phyloP scores from a whole-genome alignment of 139 green algal species.

The Choricystis sp. region DNA sequence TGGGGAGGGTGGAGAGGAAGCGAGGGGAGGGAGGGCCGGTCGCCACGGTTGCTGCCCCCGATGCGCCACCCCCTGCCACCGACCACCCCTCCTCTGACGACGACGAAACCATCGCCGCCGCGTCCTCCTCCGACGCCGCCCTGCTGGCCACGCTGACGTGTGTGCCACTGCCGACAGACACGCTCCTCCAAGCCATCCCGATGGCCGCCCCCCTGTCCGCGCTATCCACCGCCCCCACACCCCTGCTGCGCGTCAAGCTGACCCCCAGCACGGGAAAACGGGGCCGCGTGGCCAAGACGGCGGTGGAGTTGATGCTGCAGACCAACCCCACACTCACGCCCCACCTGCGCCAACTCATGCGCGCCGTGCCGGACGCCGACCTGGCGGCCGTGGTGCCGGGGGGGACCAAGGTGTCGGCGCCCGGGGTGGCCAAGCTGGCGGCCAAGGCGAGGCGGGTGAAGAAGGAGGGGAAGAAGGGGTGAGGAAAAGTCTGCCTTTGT shows the following conservation, averaged over 20 bases:
- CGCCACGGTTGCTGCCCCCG: too few species aligned
- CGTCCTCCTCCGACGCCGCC: neutral
- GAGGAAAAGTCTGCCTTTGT: neutral
- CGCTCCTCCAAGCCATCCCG: neutral
- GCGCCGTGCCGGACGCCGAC: neutral
- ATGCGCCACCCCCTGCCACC: too few species aligned
- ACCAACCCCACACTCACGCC: neutral
- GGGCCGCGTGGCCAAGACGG: neutral
- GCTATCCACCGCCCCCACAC: neutral
- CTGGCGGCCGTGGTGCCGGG: neutral
- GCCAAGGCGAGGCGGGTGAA: neutral
- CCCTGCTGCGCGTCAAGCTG: neutral
- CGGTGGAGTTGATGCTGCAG: neutral
- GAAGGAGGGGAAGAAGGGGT: neutral
- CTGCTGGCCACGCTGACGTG: neutral
- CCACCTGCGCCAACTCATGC: neutral
- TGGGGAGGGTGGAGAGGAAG: conserved; percentile 6
- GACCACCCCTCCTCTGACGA: too few species aligned
- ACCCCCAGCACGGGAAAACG: neutral
- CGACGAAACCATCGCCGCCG: neutral
- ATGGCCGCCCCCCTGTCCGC: neutral
- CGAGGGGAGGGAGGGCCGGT: too few species aligned
- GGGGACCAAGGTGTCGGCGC: neutral
- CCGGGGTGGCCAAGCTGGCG: neutral
- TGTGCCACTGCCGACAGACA: neutral